Evolutionary conservation across 140 eudicot species (phyloP).

Genomic region (Eryngium alpinum): DNA sequence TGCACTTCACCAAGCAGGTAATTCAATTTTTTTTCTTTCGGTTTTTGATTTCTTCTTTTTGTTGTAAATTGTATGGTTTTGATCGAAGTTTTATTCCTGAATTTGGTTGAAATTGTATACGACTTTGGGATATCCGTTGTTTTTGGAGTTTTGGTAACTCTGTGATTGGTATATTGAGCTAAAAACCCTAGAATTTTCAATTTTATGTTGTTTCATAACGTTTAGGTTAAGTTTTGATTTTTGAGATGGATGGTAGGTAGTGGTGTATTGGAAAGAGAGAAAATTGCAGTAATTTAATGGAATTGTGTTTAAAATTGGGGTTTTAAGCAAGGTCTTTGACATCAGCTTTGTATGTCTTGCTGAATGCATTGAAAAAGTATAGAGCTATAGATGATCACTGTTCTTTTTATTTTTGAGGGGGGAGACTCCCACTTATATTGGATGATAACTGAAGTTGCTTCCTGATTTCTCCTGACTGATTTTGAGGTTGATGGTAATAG

Average conservation of each 20-base stretch:
- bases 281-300: no score
- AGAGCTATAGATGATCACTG: no score
- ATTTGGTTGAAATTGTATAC: neutral
- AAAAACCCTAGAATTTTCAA: neutral
- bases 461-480: neutral
- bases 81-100: neutral
- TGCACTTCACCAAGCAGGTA: constrained; percentile 97
- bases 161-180: neutral
- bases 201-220: neutral
- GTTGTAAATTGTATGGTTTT: neutral
- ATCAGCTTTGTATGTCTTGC: no score
- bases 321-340: no score
- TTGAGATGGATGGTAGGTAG: no score
- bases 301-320: no score
- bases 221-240: constrained; percentile 12
- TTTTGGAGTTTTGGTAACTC: neutral
- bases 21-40: neutral
- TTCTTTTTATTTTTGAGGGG: no score
- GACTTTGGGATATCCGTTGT: neutral
- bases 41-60: neutral
- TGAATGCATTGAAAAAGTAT: no score
- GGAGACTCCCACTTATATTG: no score
- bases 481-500: neutral
- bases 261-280: no score
- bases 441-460: no score